Percentiles rank a stretch among this genome's conserved stretches.
Evolutionary conservation across 176 grass and related monocot genomes (phyloP).

Genomic region (Oryza longistaminata): DNA sequence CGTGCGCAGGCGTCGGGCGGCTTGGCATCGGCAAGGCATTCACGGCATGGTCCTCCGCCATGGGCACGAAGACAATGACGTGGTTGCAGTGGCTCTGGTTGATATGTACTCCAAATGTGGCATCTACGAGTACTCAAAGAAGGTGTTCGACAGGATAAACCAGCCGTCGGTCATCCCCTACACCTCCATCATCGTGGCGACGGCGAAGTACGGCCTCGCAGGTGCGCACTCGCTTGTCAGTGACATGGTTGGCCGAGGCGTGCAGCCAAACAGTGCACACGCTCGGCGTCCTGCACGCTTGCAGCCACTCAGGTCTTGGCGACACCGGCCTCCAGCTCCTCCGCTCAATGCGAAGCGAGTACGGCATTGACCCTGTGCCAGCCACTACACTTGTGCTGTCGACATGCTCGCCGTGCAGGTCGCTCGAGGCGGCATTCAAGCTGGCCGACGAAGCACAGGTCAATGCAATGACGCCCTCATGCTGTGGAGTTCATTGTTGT

Average conservation of each 20-base stretch:
- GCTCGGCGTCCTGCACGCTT: conserved; percentile 71
- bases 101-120: conserved; percentile 87
- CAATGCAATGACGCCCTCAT: conserved; percentile 53
- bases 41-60: conserved; percentile 51
- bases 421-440: conserved; percentile 53
- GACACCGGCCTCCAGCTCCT: conserved; percentile 60
- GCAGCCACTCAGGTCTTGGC: conserved; percentile 70
- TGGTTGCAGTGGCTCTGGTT: conserved; percentile 53
- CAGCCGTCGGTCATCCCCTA: conserved; percentile 55
- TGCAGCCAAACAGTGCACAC: conserved; percentile 56
- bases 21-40: conserved; percentile 55
- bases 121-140: conserved; percentile 51
- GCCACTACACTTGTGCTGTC: conserved; percentile 72
- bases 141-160: conserved; percentile 64
- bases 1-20: conserved; percentile 49
- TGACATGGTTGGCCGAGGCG: conserved; percentile 54
- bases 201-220: conserved; percentile 62
- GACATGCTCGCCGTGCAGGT: conserved; percentile 75
- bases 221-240: conserved; percentile 34
- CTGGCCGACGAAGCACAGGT: conserved; percentile 42
- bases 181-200: conserved; percentile 74
- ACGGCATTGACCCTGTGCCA: conserved; percentile 53
- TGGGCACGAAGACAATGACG: conserved; percentile 47
- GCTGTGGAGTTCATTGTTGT: conserved; percentile 75
- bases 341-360: conserved; percentile 45